Percentiles rank a stretch among this genome's conserved stretches.
Conservation (phyloP, 1,284 basidiomycete genomes). For the Phlebopus sp. region DNA sequence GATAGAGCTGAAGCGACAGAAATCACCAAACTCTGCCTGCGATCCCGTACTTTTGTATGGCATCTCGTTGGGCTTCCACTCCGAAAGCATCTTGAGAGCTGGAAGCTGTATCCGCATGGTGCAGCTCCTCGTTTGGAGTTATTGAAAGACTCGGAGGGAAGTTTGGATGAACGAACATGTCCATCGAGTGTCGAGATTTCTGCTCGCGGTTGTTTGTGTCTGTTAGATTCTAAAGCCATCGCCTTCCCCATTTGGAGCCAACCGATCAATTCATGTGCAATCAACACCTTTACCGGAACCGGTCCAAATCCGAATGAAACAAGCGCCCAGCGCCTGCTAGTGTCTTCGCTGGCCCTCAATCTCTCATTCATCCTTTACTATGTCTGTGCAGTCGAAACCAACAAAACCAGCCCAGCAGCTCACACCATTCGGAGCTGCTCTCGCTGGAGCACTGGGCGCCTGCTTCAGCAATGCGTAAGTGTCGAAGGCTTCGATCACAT, state of each 20-base stretch:
- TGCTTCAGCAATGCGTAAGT: slow-evolving; percentile 92
- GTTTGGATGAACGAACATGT: slow-evolving; percentile 25
- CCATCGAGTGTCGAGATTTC: not conserved
- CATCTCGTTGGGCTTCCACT: slow-evolving; percentile 48
- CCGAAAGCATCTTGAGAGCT: slow-evolving; percentile 36
- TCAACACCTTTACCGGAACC: slow-evolving; percentile 1
- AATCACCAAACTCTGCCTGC: slow-evolving; percentile 71
- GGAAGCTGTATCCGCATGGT: not conserved
- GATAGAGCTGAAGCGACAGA: slow-evolving; percentile 9
- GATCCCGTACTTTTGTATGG: slow-evolving; percentile 69
- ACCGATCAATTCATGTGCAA: slow-evolving; percentile 24
- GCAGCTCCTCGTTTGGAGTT: slow-evolving; percentile 10
- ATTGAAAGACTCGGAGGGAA: slow-evolving; percentile 37
- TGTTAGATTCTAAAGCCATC: slow-evolving; percentile 9
- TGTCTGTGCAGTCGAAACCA: slow-evolving; percentile 32
- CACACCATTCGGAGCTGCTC: slow-evolving; percentile 89
- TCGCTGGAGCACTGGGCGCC: slow-evolving; percentile 93
- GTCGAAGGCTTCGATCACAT: not conserved
- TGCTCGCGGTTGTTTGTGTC: not conserved
- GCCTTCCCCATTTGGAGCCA: slow-evolving; percentile 4
- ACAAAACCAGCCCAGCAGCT: slow-evolving; percentile 42
- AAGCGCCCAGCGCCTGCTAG: not conserved
- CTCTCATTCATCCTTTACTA: slow-evolving; percentile 3
- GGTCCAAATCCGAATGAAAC: not conserved
- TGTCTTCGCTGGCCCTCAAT: not conserved